These are phyloP conservation scores for Pterocarpus santalinus DNA, from an alignment of 306 rosid species.

Conservation along the genomic window DNA sequence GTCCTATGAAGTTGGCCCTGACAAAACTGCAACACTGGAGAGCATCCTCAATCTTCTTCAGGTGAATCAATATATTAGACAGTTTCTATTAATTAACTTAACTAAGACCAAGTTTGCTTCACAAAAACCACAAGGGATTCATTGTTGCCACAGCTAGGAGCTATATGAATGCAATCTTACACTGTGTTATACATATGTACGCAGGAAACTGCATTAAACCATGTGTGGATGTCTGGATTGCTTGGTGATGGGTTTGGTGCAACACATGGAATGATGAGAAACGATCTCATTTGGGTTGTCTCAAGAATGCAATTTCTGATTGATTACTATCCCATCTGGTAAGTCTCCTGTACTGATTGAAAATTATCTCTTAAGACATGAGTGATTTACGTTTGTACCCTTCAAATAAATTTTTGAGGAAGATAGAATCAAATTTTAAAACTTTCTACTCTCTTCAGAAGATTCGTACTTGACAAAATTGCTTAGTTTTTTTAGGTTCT, in stretches of 20 bases:
- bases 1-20: constrained; percentile 95
- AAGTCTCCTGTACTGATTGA: constrained; percentile 39
- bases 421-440: constrained; percentile 32
- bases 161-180: constrained; percentile 1
- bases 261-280: constrained; percentile 88
- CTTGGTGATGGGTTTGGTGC: constrained; percentile 97
- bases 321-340: constrained; percentile 91
- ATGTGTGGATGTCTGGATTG: constrained; percentile 96
- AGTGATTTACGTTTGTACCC: not conserved
- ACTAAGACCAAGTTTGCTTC: not conserved
- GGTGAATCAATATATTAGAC: constrained; percentile 48
- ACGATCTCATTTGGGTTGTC: constrained; percentile 94
- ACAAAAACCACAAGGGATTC: not conserved
- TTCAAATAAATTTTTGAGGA: constrained; percentile 8
- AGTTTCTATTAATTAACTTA: too few relatives aligned
- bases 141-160: not conserved
- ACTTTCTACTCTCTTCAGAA: not conserved
- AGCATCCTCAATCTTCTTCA: constrained; percentile 88
- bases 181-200: not conserved
- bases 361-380: not conserved
- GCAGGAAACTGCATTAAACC: constrained; percentile 94
- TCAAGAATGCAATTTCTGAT: constrained; percentile 89
- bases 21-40: constrained; percentile 90
- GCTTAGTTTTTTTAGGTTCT: constrained; percentile 34
- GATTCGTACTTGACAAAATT: constrained; percentile 23